Conservation (phyloP, 2,329 filamentous ascomycete genomes). For the Ilyonectria robusta region DNA sequence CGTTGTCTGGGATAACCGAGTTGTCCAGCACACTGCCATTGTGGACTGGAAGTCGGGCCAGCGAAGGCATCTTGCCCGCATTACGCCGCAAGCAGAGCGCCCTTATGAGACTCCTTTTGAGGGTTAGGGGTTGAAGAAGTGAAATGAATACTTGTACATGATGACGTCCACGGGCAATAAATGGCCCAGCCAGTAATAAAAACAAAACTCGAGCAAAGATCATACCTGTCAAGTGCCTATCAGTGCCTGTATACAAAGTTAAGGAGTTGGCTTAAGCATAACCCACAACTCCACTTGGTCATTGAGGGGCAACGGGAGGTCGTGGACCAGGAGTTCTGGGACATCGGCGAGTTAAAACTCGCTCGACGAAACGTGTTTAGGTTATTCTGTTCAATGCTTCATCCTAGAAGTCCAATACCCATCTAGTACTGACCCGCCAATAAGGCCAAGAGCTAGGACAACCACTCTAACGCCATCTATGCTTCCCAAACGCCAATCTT, state of each 20-base stretch:
- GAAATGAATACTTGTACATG: constrained; percentile 11
- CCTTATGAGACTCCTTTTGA: constrained; percentile 77
- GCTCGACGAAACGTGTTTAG: not conserved
- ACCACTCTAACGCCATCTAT: constrained; percentile 22
- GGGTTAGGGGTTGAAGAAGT: constrained; percentile 21
- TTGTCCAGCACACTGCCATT: constrained; percentile 83
- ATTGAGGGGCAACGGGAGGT: not conserved
- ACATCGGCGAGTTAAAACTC: not conserved
- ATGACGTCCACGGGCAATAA: not conserved
- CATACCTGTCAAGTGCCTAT: not conserved
- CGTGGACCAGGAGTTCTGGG: too few species aligned
- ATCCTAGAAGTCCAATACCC: not conserved
- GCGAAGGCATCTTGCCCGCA: constrained; percentile 83
- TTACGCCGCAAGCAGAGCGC: constrained; percentile 86
- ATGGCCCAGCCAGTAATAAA: constrained; percentile 23
- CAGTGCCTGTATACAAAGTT: not conserved
- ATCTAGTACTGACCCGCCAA: too few species aligned
- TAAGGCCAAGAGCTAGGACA: too few species aligned
- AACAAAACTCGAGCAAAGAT: not conserved
- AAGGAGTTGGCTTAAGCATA: not conserved
- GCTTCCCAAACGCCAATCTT: constrained; percentile 8
- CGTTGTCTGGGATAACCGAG: constrained; percentile 88
- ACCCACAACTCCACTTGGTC: constrained; percentile 16
- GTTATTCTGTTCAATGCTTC: not conserved
- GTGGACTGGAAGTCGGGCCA: constrained; percentile 87